Percentiles rank a stretch among this genome's conserved stretches.
phyloP scores from a whole-genome alignment of 1,284 basidiomycete genomes.

The Apiotrichum veenhuisii region DNA sequence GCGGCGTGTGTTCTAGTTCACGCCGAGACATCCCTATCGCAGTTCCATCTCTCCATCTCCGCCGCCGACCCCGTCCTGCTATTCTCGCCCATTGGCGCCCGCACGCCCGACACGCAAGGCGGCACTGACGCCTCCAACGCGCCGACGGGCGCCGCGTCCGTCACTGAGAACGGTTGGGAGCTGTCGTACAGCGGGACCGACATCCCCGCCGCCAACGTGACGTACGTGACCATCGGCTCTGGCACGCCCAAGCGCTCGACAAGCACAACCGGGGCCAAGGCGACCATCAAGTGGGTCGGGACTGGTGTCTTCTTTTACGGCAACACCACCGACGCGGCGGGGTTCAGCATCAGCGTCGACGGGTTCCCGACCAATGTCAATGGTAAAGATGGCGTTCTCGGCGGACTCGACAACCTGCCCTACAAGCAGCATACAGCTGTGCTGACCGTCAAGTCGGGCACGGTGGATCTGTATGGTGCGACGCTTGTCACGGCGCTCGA shows the following conservation, averaged over 20 bases:
- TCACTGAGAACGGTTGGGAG: neutral
- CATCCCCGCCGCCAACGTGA: neutral
- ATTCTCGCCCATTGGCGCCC: neutral
- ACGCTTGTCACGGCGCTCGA: neutral
- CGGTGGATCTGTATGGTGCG: neutral
- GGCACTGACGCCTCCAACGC: neutral
- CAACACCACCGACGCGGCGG: neutral
- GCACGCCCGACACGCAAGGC: neutral
- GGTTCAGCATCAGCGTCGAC: neutral
- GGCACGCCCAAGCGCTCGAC: neutral
- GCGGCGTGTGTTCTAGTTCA: no score
- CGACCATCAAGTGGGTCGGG: neutral
- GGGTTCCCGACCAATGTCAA: neutral
- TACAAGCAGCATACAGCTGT: neutral
- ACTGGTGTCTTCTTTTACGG: neutral
- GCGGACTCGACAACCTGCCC: neutral
- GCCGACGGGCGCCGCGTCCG: neutral
- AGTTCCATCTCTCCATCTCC: no score
- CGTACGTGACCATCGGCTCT: neutral
- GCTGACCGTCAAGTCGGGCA: neutral
- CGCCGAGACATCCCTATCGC: no score
- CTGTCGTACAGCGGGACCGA: neutral
- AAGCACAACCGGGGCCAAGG: neutral
- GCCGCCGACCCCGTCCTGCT: neutral
- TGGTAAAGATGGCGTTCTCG: neutral